These are phyloP conservation scores for Botrytis tulipae DNA, from an alignment of 2,329 filamentous ascomycete genomes.

Conservation along the genomic window DNA sequence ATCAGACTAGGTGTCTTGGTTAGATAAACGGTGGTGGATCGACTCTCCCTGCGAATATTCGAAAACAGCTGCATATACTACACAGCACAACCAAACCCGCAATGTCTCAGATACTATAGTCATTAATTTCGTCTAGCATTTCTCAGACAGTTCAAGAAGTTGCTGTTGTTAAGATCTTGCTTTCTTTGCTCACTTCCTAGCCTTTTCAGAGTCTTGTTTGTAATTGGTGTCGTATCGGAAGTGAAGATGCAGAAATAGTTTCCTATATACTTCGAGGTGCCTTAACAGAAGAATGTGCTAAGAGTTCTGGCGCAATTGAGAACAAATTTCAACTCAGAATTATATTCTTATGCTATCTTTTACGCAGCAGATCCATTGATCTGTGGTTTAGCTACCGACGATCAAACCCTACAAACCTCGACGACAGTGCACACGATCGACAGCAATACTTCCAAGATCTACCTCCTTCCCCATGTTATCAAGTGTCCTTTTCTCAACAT, in stretches of 20 bases:
- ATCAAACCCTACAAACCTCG: not conserved
- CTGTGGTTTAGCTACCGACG: not conserved
- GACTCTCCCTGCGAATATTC: not conserved
- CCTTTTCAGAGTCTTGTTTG: not conserved
- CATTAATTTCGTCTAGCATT: not conserved
- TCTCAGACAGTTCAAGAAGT: not conserved
- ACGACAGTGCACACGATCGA: too few species aligned
- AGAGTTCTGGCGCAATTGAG: too few species aligned
- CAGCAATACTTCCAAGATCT: not conserved
- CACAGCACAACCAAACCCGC: not conserved
- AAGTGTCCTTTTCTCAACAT: not conserved
- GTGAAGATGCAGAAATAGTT: not conserved
- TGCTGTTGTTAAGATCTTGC: not conserved
- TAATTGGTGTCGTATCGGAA: not conserved
- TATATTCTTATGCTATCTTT: not conserved
- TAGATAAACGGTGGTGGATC: not conserved
- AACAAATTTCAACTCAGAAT: too few species aligned
- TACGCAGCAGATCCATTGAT: not conserved
- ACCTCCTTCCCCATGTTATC: not conserved
- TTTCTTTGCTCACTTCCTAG: not conserved
- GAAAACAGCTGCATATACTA: not conserved
- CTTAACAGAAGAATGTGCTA: too few species aligned
- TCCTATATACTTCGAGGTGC: not conserved
- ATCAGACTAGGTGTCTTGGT: not conserved
- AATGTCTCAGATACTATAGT: not conserved